Percentiles rank a stretch among this genome's conserved stretches.
These are phyloP conservation scores for Moesziomyces parantarcticus DNA, from an alignment of 1,284 basidiomycete genomes.

Conservation along the genomic window DNA sequence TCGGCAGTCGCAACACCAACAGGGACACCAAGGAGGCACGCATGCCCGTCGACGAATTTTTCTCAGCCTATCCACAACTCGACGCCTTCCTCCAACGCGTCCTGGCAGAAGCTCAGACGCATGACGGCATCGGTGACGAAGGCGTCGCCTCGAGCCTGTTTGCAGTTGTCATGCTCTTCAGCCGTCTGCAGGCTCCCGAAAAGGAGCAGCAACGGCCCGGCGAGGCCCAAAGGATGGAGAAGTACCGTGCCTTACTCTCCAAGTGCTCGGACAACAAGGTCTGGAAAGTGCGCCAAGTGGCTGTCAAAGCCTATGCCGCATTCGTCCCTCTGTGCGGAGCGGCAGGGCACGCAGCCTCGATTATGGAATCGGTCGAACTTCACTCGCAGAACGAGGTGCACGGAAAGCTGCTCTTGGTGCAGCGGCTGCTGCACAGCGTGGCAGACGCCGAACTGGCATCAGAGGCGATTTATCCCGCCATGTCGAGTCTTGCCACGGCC, in stretches of 20 bases:
- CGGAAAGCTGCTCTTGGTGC: conserved; percentile 44
- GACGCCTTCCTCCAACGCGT: conserved; percentile 38
- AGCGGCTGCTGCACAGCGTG: conserved; percentile 38
- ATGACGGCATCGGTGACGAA: conserved; percentile 5
- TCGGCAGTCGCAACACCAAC: conserved; percentile 51
- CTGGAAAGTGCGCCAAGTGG: conserved; percentile 55
- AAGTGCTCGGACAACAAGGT: conserved; percentile 48
- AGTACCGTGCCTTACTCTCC: conserved; percentile 26
- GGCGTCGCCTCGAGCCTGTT: conserved; percentile 50
- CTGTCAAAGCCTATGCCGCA: conserved; percentile 41
- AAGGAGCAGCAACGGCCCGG: conserved; percentile 15
- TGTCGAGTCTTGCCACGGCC: conserved; percentile 9
- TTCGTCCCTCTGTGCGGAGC: conserved; percentile 30
- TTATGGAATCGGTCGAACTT: conserved; percentile 14
- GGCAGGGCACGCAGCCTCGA: conserved; percentile 6
- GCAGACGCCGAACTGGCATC: conserved; percentile 22
- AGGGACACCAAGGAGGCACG: conserved; percentile 43
- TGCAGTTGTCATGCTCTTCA: conserved; percentile 59
- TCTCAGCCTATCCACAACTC: conserved; percentile 37
- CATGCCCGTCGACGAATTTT: conserved; percentile 52
- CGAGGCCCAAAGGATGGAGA: conserved; percentile 17
- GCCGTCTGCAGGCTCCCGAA: conserved; percentile 48
- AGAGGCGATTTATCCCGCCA: conserved; percentile 8
- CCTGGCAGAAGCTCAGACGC: conserved; percentile 12
- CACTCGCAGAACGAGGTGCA: conserved; percentile 55